Base-by-base conservation (phyloP, 257 asterid genomes). In the Nicotiana obtusifolia region DNA sequence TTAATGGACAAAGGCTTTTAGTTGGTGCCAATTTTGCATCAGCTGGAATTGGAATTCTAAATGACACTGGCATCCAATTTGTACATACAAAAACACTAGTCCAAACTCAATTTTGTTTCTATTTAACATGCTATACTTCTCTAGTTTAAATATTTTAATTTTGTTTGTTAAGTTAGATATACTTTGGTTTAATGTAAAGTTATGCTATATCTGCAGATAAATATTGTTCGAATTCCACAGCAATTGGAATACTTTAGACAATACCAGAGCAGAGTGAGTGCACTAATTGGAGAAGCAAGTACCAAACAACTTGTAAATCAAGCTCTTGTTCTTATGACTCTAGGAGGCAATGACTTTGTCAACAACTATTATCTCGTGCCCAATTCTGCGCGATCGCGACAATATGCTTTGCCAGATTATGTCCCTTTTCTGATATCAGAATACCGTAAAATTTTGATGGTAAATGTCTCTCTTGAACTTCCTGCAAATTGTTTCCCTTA, bases 271-370 rank as follows among this genome's bases (percentile, higher is more conserved):
- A 78, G 97, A 65, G 90, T 93, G 47, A 84, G 90, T 57, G 84
- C 83, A 5, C 24, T 92, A 31, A 88, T 93, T 4, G 98, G 98
- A 71, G 76, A 67, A 3, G 85, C 13, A 19, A 85, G 85, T 75
- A 24, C 96, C 0, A 85, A 87, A 52, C 81, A 81, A 19, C 91
- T 92, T 2, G 89, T 95, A n/a, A 87, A 85, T 80, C 84, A 87
- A 49, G 91, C 97, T 65, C 85, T 95, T 37, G 94, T 91, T 67
- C 95, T 95, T 78, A 90, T 95, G 5, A 91, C 98, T 7, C 54
- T 93, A 78, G 98, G 98, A 44, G 98, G 98, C 66, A 95, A 95
- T 67, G 98, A 95, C 77, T 95, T 95, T 73, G 98, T 95, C 30
- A 95, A 95, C 88, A 95, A 95, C 77, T 95, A 95, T 64, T 95